Conservation (phyloP, 2,329 filamentous ascomycete genomes). For the Fusarium austroafricanum region DNA sequence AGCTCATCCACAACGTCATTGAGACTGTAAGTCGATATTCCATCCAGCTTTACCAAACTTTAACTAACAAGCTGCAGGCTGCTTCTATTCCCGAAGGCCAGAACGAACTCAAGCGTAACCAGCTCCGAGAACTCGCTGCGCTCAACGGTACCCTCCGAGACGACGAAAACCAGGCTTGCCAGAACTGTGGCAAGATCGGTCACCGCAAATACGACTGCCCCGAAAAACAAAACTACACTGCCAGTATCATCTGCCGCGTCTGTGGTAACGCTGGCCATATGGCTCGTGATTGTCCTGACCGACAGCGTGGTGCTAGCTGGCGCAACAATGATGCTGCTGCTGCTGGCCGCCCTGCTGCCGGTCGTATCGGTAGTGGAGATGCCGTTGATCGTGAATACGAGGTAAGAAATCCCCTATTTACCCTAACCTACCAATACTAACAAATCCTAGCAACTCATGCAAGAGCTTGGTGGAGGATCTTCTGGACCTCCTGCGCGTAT, state of each 20-base stretch:
- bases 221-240: conserved; percentile 97
- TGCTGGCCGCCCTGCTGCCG: conserved; percentile 61
- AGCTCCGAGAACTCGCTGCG: conserved; percentile 95
- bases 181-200: conserved; percentile 99
- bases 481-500: conserved; percentile 81
- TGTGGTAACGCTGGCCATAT: conserved; percentile 99
- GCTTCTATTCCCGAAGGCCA: conserved; percentile 98
- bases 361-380: conserved; percentile 80
- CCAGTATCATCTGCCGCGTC: conserved; percentile 98
- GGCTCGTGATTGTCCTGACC: conserved; percentile 96
- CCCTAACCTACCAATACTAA: conserved; percentile 53
- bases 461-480: conserved; percentile 81
- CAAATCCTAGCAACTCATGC: conserved; percentile 84
- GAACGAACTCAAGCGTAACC: conserved; percentile 98
- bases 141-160: conserved; percentile 99
- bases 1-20: conserved; percentile 97
- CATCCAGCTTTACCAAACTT: background rate
- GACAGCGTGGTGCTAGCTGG: conserved; percentile 91
- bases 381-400: conserved; percentile 95
- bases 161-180: conserved; percentile 98
- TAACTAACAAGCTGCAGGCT: conserved; percentile 68
- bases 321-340: conserved; percentile 77
- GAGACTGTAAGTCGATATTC: conserved; percentile 79
- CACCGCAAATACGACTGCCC: conserved; percentile 99
- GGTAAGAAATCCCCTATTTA: conserved; percentile 64